phyloP scores from a whole-genome alignment of 2,329 filamentous ascomycete genomes.

The Emericellopsis cladophorae region DNA sequence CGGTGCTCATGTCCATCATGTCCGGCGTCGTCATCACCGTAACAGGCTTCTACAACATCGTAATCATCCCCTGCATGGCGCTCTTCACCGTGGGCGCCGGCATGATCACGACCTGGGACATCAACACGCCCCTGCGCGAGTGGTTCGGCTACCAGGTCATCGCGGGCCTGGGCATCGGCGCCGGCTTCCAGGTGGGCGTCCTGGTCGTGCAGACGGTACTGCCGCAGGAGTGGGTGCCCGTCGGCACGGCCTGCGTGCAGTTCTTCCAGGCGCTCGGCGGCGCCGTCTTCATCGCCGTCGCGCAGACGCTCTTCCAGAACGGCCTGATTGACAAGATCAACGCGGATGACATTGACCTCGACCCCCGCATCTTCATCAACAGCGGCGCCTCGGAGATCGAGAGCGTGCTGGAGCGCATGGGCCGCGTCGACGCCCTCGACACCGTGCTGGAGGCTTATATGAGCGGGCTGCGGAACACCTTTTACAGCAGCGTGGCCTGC shows the following conservation, averaged over 20 bases:
- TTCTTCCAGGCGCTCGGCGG: slow-evolving; percentile 32
- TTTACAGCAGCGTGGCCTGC: slow-evolving; percentile 36
- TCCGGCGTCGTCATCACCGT: slow-evolving; percentile 23
- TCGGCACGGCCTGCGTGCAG: slow-evolving; percentile 6
- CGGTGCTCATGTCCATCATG: slow-evolving; percentile 27
- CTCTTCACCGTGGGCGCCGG: slow-evolving; percentile 33
- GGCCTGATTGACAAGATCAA: slow-evolving; percentile 4
- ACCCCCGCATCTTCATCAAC: slow-evolving; percentile 10
- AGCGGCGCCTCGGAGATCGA: slow-evolving; percentile 30
- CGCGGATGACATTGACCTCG: slow-evolving; percentile 16
- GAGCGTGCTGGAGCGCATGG: slow-evolving; percentile 25
- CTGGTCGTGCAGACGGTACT: slow-evolving; percentile 40
- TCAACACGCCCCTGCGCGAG: slow-evolving; percentile 28
- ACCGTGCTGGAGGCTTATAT: slow-evolving; percentile 35
- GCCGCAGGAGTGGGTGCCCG: slow-evolving; percentile 3
- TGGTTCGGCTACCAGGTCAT: slow-evolving; percentile 50
- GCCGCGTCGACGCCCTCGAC: slow-evolving; percentile 25
- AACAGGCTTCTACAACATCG: slow-evolving; percentile 14
- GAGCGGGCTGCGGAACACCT: slow-evolving; percentile 33
- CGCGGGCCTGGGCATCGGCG: slow-evolving; percentile 37
- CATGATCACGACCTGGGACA: slow-evolving; percentile 38
- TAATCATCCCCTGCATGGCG: slow-evolving; percentile 27
- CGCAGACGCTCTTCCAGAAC: slow-evolving; percentile 9
- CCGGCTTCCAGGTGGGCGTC: slow-evolving; percentile 33
- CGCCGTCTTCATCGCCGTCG: slow-evolving; percentile 7